Base-by-base conservation (phyloP, 345 rosid species). In the Heritiera fomes region DNA sequence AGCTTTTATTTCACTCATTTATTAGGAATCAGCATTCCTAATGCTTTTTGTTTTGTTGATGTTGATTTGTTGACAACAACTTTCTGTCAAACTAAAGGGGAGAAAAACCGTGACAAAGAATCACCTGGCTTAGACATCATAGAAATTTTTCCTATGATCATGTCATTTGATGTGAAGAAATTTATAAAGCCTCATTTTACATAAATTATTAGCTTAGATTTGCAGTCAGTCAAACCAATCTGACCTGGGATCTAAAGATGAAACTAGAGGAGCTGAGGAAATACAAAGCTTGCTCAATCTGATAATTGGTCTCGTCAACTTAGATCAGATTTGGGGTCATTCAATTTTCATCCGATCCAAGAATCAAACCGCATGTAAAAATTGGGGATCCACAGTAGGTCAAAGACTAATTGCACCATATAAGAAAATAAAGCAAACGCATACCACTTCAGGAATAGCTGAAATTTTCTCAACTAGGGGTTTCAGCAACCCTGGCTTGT, bases 371-470 rank as follows among this genome's bases (percentile, higher is more conserved):
- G 20, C 9, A 23, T 4, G 45, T 45, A 11, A 68, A 68, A 67
- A 67, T 43, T n/a, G 71, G 52, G 30, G 38, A 46, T 18, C 17
- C 20, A 46, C 13, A 68, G 32, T 67, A 67, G 10, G 32, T 68
- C 34, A 68, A 68, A 67, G 6, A 15, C 18, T n/a, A 45, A 68
- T n/a, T 5, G 0, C 72, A 67, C 15, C 72, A 5, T 20, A 7
- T 50, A 13, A 49, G 15, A 23, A 50, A 8, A 17, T 50, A 30
- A 28, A 71, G 14, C 20, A 32, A 71, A 59, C 45, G 88, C 91
- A 69, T 81, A 93, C 98, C 97, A 95, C 99, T 91, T 91, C 89
- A 79, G 94, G 91, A 84, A 93, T 86, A 73, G 87, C 80, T 56
- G 94, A 85, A 77, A 90, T 86, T 87, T 86, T 89, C 83, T 91